Evolutionary conservation across 1,284 basidiomycete species (phyloP).

Genomic region (Puccinia novopanici): DNA sequence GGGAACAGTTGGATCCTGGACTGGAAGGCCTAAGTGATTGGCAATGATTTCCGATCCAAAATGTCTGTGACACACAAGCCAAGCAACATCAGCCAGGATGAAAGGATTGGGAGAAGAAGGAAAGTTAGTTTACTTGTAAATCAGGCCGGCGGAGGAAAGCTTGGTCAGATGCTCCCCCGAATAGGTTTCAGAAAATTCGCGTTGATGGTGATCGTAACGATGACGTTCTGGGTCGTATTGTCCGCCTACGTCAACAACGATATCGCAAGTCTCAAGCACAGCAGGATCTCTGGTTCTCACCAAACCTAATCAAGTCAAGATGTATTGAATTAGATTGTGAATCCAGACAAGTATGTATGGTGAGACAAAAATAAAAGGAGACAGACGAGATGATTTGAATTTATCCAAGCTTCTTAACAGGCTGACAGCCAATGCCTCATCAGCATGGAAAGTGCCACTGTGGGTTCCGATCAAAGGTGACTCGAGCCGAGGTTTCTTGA

Average conservation of each 20-base stretch:
- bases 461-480: constrained; percentile 76
- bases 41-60: constrained; percentile 88
- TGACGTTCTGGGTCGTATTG: constrained; percentile 77
- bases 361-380: neutral
- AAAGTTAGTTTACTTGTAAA: constrained; percentile 75
- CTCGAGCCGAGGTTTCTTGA: constrained; percentile 31
- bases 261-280: constrained; percentile 78
- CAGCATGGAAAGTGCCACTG: constrained; percentile 94
- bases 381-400: constrained; percentile 73
- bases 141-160: constrained; percentile 85
- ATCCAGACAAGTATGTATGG: neutral
- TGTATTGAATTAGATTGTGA: constrained; percentile 23
- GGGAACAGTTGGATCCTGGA: constrained; percentile 69
- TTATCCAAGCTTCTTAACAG: constrained; percentile 76
- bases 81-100: no score
- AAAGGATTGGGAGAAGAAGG: neutral
- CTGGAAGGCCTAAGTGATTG: constrained; percentile 64
- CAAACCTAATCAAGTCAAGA: constrained; percentile 63
- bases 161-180: constrained; percentile 79
- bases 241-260: constrained; percentile 97
- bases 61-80: no score
- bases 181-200: constrained; percentile 87
- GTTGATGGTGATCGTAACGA: constrained; percentile 94
- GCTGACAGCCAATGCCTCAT: constrained; percentile 92
- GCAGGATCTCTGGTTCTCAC: constrained; percentile 79